A percentile compares a stretch with the other conserved stretches of the same genome.
Evolutionary conservation across 805 yeast species (phyloP).

Genomic region (Saccharomyces mikatae): DNA sequence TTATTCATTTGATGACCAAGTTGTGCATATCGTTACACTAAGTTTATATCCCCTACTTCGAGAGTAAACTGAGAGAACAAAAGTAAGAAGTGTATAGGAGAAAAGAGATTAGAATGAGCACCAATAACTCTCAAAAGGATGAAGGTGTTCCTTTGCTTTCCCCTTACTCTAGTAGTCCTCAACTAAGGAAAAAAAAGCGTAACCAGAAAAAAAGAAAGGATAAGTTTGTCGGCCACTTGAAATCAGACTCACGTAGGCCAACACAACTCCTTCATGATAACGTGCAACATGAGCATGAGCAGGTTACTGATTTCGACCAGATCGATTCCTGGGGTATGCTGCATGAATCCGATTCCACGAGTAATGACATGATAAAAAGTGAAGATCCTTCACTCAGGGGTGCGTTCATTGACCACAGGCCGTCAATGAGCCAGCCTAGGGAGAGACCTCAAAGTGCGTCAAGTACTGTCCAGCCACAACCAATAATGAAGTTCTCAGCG

Average conservation of each 20-base stretch:
- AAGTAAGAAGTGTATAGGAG: background rate
- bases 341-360: constrained; percentile 21
- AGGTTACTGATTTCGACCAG: constrained; percentile 26
- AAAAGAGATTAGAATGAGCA: background rate
- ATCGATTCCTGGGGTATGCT: constrained; percentile 29
- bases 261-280: background rate
- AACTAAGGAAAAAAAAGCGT: constrained; percentile 1
- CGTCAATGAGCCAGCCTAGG: constrained; percentile 7
- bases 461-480: background rate
- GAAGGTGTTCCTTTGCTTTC: background rate
- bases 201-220: background rate
- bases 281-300: constrained; percentile 1
- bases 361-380: constrained; percentile 10
- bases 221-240: background rate
- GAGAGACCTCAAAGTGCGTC: background rate
- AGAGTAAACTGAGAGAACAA: background rate
- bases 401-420: constrained; percentile 24
- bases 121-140: background rate
- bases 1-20: background rate
- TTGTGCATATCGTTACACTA: background rate
- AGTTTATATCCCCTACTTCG: background rate
- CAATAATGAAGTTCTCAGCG: background rate
- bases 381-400: constrained; percentile 3
- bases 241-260: background rate
- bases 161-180: constrained; percentile 2